Percentiles rank a stretch among this genome's conserved stretches.
Evolutionary conservation across 129 eudicot genomes (phyloP).

Genomic region (Pulicaria dysenterica): DNA sequence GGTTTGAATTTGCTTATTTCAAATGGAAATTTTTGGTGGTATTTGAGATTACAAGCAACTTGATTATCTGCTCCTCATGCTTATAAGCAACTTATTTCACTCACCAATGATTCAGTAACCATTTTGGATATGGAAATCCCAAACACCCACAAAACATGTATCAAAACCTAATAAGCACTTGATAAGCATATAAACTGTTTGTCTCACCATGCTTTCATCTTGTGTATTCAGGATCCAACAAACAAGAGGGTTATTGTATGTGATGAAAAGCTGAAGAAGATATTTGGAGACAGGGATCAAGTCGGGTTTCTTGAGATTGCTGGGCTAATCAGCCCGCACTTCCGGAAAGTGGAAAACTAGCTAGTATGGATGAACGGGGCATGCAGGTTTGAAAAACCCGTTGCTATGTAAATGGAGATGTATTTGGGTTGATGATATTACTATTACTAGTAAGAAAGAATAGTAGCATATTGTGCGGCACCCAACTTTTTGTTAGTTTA

Average conservation of each 20-base stretch:
- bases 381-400: not conserved
- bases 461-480: not conserved
- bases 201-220: not conserved
- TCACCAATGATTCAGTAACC: no score
- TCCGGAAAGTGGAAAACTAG: conserved; percentile 40
- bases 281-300: conserved; percentile 66
- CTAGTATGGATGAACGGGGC: not conserved
- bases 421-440: conserved; percentile 6
- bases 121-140: no score
- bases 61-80: no score
- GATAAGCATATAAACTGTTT: no score
- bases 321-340: conserved; percentile 81
- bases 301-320: conserved; percentile 94
- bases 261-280: conserved; percentile 82
- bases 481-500: conserved; percentile 23
- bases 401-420: conserved; percentile 25
- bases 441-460: conserved; percentile 30
- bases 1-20: no score
- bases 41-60: no score
- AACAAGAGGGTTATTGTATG: conserved; percentile 76
- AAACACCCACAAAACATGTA: no score
- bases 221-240: conserved; percentile 56
- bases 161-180: no score
- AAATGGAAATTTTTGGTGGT: no score
- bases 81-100: no score